Conservation (phyloP, 1,139 yeast genomes). For the Yarrowia galli region DNA sequence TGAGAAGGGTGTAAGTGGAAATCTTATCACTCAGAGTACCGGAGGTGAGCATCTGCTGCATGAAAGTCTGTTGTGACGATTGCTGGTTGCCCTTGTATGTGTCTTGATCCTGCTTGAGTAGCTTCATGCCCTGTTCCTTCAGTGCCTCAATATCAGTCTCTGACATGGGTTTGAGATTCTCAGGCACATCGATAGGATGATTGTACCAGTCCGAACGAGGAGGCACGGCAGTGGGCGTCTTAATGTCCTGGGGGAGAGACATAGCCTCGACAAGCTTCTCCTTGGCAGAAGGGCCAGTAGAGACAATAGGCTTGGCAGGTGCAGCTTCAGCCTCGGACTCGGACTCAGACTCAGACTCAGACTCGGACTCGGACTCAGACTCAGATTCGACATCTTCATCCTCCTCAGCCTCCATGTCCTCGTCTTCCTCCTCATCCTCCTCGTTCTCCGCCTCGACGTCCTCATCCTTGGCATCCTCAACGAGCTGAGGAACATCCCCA, state of each 20-base stretch:
- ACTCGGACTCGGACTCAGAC: slow-evolving; percentile 44
- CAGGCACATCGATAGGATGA: slow-evolving; percentile 55
- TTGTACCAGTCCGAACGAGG: slow-evolving; percentile 82
- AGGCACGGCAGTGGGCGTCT: slow-evolving; percentile 40
- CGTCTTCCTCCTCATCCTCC: slow-evolving; percentile 29
- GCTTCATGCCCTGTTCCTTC: slow-evolving; percentile 68
- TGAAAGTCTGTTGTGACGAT: slow-evolving; percentile 84
- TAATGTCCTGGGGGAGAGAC: slow-evolving; percentile 40
- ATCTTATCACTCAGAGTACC: slow-evolving; percentile 98
- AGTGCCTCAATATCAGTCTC: slow-evolving; percentile 62
- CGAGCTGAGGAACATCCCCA: slow-evolving; percentile 47
- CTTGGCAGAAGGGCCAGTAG: slow-evolving; percentile 22
- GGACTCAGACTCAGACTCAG: slow-evolving; percentile 46
- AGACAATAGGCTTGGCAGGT: slow-evolving; percentile 41
- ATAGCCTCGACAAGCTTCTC: slow-evolving; percentile 27
- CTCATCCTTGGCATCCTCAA: slow-evolving; percentile 42
- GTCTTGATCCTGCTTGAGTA: slow-evolving; percentile 75
- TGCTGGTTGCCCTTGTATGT: slow-evolving; percentile 72
- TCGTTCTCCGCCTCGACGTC: slow-evolving; percentile 41
- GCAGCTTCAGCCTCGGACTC: slow-evolving; percentile 42
- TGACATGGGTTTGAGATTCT: slow-evolving; percentile 54
- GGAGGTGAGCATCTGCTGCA: slow-evolving; percentile 83
- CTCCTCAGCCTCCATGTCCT: slow-evolving; percentile 40
- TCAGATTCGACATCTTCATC: slow-evolving; percentile 43
- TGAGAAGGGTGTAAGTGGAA: slow-evolving; percentile 87